These are phyloP conservation scores for Lenzites betulinus DNA, from an alignment of 768 basidiomycete genomes.

Conservation along the genomic window DNA sequence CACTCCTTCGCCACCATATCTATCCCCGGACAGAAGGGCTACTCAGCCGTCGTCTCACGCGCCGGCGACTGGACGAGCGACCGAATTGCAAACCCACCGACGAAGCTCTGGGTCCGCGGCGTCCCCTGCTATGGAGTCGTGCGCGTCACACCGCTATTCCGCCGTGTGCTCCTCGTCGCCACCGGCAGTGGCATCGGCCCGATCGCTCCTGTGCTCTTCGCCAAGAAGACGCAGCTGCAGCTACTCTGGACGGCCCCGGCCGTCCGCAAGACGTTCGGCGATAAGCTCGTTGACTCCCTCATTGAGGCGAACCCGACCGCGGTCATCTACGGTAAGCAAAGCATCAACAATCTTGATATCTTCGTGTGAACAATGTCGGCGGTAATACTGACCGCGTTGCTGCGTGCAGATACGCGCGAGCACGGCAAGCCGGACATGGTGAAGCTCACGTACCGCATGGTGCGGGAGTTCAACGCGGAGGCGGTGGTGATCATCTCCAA, in stretches of 20 bases:
- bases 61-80: slow-evolving; percentile 61
- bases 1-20: slow-evolving; percentile 57
- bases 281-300: slow-evolving; percentile 55
- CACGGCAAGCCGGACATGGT: slow-evolving; percentile 37
- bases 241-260: slow-evolving; percentile 61
- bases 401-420: slow-evolving; percentile 27
- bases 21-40: slow-evolving; percentile 32
- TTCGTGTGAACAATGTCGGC: too few species aligned
- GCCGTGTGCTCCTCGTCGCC: slow-evolving; percentile 54
- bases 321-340: slow-evolving; percentile 53
- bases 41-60: slow-evolving; percentile 33
- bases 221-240: slow-evolving; percentile 46
- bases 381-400: not conserved
- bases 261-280: slow-evolving; percentile 58
- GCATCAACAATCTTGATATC: too few species aligned
- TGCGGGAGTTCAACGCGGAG: slow-evolving; percentile 36
- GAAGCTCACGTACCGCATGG: slow-evolving; percentile 33
- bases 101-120: slow-evolving; percentile 56
- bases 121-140: slow-evolving; percentile 54
- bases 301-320: slow-evolving; percentile 50
- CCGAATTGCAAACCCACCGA: slow-evolving; percentile 51
- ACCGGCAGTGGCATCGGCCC: slow-evolving; percentile 59
- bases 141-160: slow-evolving; percentile 53
- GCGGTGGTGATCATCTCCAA: slow-evolving; percentile 62
- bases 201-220: slow-evolving; percentile 53